A percentile compares a stretch with the other conserved stretches of the same genome.
Conservation (phyloP, 176 grass and related monocot species). For the Dactylis glomerata region DNA sequence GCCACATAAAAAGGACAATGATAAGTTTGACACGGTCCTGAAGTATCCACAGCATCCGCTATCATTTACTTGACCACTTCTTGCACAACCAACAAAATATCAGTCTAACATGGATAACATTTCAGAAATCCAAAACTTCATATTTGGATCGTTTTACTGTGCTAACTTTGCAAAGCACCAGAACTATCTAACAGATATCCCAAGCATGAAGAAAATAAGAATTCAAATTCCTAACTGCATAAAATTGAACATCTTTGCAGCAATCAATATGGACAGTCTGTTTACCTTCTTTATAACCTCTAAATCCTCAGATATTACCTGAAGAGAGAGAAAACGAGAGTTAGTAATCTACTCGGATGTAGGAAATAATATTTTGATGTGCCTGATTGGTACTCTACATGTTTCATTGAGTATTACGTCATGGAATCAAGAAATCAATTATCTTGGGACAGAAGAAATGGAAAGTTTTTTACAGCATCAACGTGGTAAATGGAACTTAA, state of each 20-base stretch:
- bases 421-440: conserved; percentile 9
- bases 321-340: conserved; percentile 19
- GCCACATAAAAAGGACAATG: conserved; percentile 18
- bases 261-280: not conserved
- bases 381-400: not conserved
- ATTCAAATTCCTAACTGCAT: not conserved
- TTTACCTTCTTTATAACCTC: conserved; percentile 89
- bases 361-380: not conserved
- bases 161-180: not conserved
- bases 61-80: not conserved
- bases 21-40: not conserved
- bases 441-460: not conserved
- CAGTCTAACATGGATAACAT: not conserved
- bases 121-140: not conserved
- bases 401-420: not conserved
- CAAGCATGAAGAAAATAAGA: not conserved
- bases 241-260: not conserved
- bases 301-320: conserved; percentile 88
- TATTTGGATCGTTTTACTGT: not conserved
- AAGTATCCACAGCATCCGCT: conserved; percentile 11
- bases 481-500: conserved; percentile 7
- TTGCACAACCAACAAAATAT: conserved; percentile 17
- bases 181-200: not conserved
- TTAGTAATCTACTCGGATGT: conserved; percentile 5
- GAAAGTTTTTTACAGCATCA: not conserved